Conservation (phyloP, 140 eudicot species). For the Stevia rebaudiana region DNA sequence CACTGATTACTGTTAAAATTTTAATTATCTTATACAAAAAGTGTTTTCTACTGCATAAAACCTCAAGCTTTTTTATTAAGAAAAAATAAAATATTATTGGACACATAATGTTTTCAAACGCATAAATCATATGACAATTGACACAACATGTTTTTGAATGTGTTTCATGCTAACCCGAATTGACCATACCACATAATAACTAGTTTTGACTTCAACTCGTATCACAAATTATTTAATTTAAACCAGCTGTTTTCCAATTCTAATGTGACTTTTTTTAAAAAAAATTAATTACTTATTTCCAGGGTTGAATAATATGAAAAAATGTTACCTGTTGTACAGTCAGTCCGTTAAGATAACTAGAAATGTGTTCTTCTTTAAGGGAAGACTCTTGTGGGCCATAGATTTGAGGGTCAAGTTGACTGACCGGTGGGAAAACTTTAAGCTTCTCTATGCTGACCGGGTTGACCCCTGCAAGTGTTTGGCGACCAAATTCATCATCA, state of each 20-base stretch:
- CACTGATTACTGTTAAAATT: not conserved
- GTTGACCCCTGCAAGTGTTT: constrained; percentile 85
- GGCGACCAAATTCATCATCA: constrained; percentile 96
- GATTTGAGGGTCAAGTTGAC: constrained; percentile 74
- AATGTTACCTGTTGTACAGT: constrained; percentile 68
- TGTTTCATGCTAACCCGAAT: no score
- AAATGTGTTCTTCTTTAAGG: constrained; percentile 79
- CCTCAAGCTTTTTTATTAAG: not conserved
- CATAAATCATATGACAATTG: no score
- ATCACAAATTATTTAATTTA: not conserved
- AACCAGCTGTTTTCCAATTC: not conserved
- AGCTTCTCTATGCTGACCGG: constrained; percentile 82
- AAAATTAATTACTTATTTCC: no score
- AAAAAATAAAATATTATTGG: no score
- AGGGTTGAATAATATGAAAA: not conserved
- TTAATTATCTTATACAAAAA: not conserved
- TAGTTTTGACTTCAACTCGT: not conserved
- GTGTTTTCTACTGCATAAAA: not conserved
- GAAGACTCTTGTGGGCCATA: constrained; percentile 76
- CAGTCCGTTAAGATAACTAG: constrained; percentile 72
- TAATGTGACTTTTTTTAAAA: not conserved
- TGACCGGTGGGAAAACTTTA: constrained; percentile 65
- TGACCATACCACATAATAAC: not conserved
- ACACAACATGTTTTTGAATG: no score
- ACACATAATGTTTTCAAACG: no score